These are phyloP conservation scores for Fusarium guadeloupense DNA, from an alignment of 2,329 filamentous ascomycete genomes.

Conservation along the genomic window DNA sequence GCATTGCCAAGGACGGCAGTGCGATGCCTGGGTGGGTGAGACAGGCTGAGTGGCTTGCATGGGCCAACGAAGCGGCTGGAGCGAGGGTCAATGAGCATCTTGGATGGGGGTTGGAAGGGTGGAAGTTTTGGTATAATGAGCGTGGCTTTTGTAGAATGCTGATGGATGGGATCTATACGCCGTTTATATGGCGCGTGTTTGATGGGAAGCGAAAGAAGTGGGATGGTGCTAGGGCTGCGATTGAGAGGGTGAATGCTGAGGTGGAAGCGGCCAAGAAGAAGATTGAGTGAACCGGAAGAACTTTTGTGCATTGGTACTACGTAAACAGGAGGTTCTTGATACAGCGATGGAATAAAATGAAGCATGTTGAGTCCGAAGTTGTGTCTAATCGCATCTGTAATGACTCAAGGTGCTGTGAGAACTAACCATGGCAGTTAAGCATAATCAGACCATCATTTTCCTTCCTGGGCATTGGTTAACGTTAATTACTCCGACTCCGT, in stretches of 20 bases:
- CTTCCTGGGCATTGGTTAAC: neutral
- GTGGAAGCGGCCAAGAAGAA: constrained; percentile 33
- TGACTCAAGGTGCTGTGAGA: too few relatives aligned
- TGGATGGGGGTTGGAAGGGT: constrained; percentile 52
- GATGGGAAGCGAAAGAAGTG: constrained; percentile 53
- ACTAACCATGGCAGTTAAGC: constrained; percentile 16
- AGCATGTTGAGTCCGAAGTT: too few relatives aligned
- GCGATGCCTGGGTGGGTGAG: constrained; percentile 43
- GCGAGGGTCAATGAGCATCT: constrained; percentile 52
- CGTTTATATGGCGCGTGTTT: constrained; percentile 54
- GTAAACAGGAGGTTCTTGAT: too few relatives aligned
- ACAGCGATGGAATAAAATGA: too few relatives aligned
- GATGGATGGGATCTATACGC: constrained; percentile 52
- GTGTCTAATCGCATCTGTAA: too few relatives aligned
- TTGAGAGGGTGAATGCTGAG: constrained; percentile 45
- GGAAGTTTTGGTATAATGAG: constrained; percentile 54
- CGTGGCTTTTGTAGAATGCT: constrained; percentile 50
- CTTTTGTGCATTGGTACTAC: too few relatives aligned
- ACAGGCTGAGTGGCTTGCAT: constrained; percentile 50
- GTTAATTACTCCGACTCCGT: neutral
- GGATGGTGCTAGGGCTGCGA: constrained; percentile 50
- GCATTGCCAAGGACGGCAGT: constrained; percentile 41
- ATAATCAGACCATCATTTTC: neutral
- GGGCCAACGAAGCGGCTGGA: constrained; percentile 54
- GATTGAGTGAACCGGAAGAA: too few relatives aligned